Conservation (phyloP, 345 rosid species). For the Dipteronia sinensis region DNA sequence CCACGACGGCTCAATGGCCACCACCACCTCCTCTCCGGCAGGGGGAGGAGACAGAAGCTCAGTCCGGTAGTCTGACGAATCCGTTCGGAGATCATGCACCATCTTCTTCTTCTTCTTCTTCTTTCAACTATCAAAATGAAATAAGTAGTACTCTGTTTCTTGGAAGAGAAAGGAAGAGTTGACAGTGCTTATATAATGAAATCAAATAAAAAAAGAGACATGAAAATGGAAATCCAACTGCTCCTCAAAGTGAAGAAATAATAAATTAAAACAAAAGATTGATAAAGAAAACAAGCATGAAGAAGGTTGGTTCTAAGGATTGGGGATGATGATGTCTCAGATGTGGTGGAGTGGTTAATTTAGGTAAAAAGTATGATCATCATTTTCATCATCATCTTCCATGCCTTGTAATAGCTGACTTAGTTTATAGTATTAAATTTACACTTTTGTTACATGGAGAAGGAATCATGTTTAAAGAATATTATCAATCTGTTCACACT, state of each 20-base stretch:
- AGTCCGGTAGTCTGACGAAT: constrained; percentile 40
- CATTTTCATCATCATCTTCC: not conserved
- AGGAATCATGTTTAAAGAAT: constrained; percentile 16
- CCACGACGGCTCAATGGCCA: constrained; percentile 41
- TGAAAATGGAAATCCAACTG: constrained; percentile 5
- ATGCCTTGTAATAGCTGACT: constrained; percentile 12
- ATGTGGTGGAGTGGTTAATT: constrained; percentile 13
- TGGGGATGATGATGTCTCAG: not conserved
- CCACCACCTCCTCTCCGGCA: constrained; percentile 13
- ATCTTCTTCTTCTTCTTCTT: constrained; percentile 8
- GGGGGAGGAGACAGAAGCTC: constrained; percentile 55
- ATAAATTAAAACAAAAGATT: not conserved
- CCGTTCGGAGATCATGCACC: constrained; percentile 31
- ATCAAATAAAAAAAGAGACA: not conserved
- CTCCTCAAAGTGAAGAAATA: constrained; percentile 8
- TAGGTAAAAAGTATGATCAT: not conserved
- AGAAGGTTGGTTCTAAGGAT: constrained; percentile 21
- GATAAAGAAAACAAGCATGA: constrained; percentile 20
- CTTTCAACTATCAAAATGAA: not conserved
- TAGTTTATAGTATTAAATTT: not conserved
- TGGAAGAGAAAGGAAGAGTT: constrained; percentile 1
- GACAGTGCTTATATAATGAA: constrained; percentile 1
- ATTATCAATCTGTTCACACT: constrained; percentile 8
- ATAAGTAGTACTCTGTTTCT: constrained; percentile 1
- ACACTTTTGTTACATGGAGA: constrained; percentile 7